Evolutionary conservation across 1,284 basidiomycete genomes (phyloP).

Genomic region (Ganoderma lucidum): DNA sequence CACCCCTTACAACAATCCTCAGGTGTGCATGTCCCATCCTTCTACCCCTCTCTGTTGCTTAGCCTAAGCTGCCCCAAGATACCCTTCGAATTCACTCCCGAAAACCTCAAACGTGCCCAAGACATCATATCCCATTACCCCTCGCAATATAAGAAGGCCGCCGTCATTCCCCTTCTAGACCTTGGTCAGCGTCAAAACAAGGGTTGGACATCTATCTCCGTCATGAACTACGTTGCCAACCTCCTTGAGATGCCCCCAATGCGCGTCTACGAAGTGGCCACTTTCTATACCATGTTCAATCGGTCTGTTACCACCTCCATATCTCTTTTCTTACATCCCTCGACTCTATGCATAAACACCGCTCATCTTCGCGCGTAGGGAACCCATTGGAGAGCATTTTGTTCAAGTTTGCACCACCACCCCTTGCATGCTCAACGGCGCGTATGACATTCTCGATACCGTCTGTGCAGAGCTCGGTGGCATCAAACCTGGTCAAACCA

Average conservation of each 20-base stretch:
- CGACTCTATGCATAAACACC: not conserved
- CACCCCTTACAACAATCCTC: constrained; percentile 91
- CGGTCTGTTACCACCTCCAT: constrained; percentile 56
- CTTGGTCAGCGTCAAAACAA: constrained; percentile 98
- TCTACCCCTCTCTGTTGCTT: not conserved
- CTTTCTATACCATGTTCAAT: constrained; percentile 99
- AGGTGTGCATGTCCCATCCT: constrained; percentile 50
- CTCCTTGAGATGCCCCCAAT: constrained; percentile 96
- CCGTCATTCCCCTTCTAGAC: constrained; percentile 96
- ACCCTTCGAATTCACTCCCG: constrained; percentile 86
- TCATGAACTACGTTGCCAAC: constrained; percentile 98
- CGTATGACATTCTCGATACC: constrained; percentile 88
- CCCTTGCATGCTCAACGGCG: constrained; percentile 96
- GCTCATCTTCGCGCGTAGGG: constrained; percentile 52
- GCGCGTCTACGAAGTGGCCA: constrained; percentile 99
- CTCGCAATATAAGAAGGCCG: constrained; percentile 97
- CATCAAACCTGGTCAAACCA: constrained; percentile 90
- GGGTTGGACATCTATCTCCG: constrained; percentile 98
- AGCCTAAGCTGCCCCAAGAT: constrained; percentile 60
- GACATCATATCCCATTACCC: constrained; percentile 95
- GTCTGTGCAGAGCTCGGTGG: constrained; percentile 87
- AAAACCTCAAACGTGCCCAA: constrained; percentile 86
- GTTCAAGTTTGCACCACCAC: constrained; percentile 99
- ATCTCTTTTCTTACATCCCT: not conserved
- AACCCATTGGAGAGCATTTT: constrained; percentile 95